Evolutionary conservation across 2,329 filamentous ascomycete genomes (phyloP).

Genomic region (Thelonectria olida): DNA sequence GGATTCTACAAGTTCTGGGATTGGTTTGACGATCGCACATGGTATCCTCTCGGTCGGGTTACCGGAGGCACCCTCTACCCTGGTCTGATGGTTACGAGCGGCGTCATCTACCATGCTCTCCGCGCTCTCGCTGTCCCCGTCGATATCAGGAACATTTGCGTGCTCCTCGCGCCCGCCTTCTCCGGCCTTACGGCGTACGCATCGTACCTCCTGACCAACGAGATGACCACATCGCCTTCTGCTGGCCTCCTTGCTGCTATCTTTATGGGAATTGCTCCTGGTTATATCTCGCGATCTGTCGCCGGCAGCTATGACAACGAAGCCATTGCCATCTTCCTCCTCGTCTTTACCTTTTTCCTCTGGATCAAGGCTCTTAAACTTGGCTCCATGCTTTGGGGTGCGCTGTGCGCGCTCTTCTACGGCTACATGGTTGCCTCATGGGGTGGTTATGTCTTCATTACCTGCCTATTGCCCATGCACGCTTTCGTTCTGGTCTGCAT

Average conservation of each 20-base stretch:
- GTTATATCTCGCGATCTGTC: conserved; percentile 97
- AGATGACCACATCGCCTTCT: conserved; percentile 95
- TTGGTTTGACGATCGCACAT: conserved; percentile 99
- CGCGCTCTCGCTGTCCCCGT: conserved; percentile 89
- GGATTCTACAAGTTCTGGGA: conserved; percentile 99
- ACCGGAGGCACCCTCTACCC: conserved; percentile 99
- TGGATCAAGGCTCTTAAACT: conserved; percentile 99
- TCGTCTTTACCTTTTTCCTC: conserved; percentile 98
- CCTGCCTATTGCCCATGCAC: conserved; percentile 93
- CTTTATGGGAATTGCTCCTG: conserved; percentile 98
- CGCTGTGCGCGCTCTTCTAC: conserved; percentile 93
- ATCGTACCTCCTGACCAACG: conserved; percentile 93
- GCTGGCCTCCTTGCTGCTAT: conserved; percentile 92
- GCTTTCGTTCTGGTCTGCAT: conserved; percentile 94
- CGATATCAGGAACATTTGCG: conserved; percentile 98
- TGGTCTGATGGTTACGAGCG: conserved; percentile 98
- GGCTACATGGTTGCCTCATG: conserved; percentile 99
- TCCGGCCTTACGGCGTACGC: conserved; percentile 94
- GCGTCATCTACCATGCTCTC: conserved; percentile 93
- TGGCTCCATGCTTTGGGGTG: conserved; percentile 96
- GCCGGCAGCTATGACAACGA: conserved; percentile 99
- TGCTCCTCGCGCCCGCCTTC: conserved; percentile 92
- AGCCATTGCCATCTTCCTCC: conserved; percentile 97
- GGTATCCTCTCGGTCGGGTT: conserved; percentile 97
- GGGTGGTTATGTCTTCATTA: conserved; percentile 99